Evolutionary conservation across 2,329 filamentous ascomycete genomes (phyloP).

Genomic region (Sporothrix inflata): DNA sequence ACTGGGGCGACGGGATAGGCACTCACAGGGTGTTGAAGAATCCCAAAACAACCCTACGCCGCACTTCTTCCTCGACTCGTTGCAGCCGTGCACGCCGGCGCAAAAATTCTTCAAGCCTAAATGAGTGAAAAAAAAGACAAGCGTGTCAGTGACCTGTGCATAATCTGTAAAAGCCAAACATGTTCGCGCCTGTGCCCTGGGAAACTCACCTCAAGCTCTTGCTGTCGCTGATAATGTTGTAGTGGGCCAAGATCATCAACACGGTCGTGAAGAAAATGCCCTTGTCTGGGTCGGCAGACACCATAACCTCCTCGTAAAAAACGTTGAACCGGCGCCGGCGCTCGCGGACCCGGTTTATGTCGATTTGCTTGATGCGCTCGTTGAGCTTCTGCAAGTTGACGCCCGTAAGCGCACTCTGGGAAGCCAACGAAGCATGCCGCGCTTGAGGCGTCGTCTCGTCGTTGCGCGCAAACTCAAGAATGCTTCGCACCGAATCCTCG

Average conservation of each 20-base stretch:
- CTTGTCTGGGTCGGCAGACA: constrained; percentile 84
- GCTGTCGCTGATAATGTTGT: constrained; percentile 98
- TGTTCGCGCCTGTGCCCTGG: not conserved
- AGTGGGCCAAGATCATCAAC: constrained; percentile 94
- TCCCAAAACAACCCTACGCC: constrained; percentile 83
- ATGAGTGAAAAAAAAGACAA: constrained; percentile 20
- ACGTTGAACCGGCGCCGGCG: constrained; percentile 81
- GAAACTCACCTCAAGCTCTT: constrained; percentile 79
- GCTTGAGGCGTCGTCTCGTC: constrained; percentile 47
- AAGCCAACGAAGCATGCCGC: constrained; percentile 59
- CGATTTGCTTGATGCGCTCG: constrained; percentile 70
- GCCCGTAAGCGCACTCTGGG: constrained; percentile 56
- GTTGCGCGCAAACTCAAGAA: constrained; percentile 80
- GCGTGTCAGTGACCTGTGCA: constrained; percentile 35
- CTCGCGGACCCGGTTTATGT: constrained; percentile 72
- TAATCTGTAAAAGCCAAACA: constrained; percentile 42
- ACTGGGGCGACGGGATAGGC: not conserved
- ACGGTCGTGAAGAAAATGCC: constrained; percentile 92
- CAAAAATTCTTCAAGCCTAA: constrained; percentile 87
- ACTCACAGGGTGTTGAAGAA: constrained; percentile 90
- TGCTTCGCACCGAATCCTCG: constrained; percentile 82
- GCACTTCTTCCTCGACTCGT: constrained; percentile 91
- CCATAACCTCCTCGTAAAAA: constrained; percentile 97
- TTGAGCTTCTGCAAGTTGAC: constrained; percentile 79
- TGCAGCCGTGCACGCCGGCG: constrained; percentile 87